Percentiles rank a stretch among this genome's conserved stretches.
These are phyloP conservation scores for Toxicodendron radicans DNA, from an alignment of 345 rosid genomes.

Conservation along the genomic window DNA sequence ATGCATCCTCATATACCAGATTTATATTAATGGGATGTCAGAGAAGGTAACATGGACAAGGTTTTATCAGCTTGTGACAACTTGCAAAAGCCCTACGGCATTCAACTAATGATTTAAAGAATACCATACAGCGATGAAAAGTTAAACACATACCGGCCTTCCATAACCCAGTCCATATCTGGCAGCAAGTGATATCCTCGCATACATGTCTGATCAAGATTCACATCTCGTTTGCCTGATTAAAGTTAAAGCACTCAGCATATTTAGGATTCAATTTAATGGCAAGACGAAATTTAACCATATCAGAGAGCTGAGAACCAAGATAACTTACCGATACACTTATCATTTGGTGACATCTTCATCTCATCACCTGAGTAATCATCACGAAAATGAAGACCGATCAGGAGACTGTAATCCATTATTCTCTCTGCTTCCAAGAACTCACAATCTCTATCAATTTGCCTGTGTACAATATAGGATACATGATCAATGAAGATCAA, in stretches of 20 bases:
- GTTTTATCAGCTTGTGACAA: background rate
- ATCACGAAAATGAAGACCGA: slow-evolving; percentile 66
- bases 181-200: slow-evolving; percentile 63
- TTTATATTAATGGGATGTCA: too few species aligned
- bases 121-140: background rate
- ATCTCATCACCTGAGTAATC: slow-evolving; percentile 33
- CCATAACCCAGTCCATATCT: slow-evolving; percentile 57
- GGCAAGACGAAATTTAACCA: background rate
- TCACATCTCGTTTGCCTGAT: slow-evolving; percentile 34
- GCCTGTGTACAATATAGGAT: slow-evolving; percentile 31
- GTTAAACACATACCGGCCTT: slow-evolving; percentile 40
- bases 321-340: slow-evolving; percentile 22
- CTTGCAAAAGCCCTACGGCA: background rate
- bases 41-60: too few species aligned
- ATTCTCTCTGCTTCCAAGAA: slow-evolving; percentile 58
- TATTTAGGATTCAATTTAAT: background rate
- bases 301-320: background rate
- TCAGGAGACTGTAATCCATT: slow-evolving; percentile 40
- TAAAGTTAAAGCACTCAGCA: slow-evolving; percentile 15
- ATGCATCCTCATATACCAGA: background rate
- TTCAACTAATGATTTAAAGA: background rate
- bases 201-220: slow-evolving; percentile 41
- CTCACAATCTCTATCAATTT: slow-evolving; percentile 66
- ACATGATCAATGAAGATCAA: background rate
- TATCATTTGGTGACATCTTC: slow-evolving; percentile 22